Evolutionary conservation across 805 yeast species (phyloP).

Genomic region (Yamadazyma endophytica): DNA sequence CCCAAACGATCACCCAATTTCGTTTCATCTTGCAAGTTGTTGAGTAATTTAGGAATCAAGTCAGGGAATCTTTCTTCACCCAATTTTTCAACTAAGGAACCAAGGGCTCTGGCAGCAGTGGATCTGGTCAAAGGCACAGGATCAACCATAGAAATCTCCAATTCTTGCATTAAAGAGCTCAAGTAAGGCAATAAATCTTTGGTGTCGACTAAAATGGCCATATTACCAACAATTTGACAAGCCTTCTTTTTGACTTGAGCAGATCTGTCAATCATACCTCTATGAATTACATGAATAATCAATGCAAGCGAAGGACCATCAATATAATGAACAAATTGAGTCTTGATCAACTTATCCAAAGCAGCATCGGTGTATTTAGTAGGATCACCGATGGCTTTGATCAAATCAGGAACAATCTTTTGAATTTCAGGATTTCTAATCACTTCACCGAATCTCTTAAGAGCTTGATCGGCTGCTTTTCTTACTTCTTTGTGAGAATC

Average conservation of each 20-base stretch:
- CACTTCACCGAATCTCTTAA: conserved; percentile 93
- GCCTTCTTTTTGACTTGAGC: conserved; percentile 90
- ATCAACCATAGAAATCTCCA: conserved; percentile 94
- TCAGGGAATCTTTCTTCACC: conserved; percentile 97
- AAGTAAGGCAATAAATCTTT: conserved; percentile 83
- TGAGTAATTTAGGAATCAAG: conserved; percentile 74
- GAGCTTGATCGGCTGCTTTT: conserved; percentile 85
- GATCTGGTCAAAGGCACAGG: conserved; percentile 97
- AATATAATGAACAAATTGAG: conserved; percentile 94
- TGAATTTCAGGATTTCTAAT: conserved; percentile 97
- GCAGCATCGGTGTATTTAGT: conserved; percentile 86
- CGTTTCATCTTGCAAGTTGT: conserved; percentile 69
- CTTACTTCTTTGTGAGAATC: conserved; percentile 97
- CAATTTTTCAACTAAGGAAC: conserved; percentile 90
- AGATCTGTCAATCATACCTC: conserved; percentile 95
- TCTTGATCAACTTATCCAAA: conserved; percentile 75
- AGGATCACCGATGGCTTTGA: conserved; percentile 95
- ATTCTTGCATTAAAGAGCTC: conserved; percentile 68
- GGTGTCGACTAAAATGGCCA: conserved; percentile 92
- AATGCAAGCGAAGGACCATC: conserved; percentile 97
- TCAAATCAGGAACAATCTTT: conserved; percentile 76
- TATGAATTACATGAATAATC: conserved; percentile 87
- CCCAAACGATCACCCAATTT: conserved; percentile 92
- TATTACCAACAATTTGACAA: conserved; percentile 97
- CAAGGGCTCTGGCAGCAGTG: conserved; percentile 95